phyloP scores from a whole-genome alignment of 2,329 filamentous ascomycete genomes.

The Mycogone perniciosa region DNA sequence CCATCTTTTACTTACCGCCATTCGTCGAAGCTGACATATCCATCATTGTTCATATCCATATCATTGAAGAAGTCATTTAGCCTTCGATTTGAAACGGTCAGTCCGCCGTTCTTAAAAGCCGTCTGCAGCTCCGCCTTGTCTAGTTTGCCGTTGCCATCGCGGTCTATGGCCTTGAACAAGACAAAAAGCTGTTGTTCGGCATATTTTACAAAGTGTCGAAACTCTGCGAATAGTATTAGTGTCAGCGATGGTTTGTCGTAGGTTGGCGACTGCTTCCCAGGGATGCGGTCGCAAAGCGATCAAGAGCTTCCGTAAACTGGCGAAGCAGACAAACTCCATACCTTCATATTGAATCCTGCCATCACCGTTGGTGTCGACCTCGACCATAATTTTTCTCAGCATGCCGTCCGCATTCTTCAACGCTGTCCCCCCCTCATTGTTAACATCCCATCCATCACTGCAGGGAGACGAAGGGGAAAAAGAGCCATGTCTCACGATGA shows the following conservation, averaged over 20 bases:
- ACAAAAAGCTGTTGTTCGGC: slow-evolving; percentile 77
- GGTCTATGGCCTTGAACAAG: slow-evolving; percentile 83
- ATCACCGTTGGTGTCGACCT: slow-evolving; percentile 81
- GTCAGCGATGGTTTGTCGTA: slow-evolving; percentile 1
- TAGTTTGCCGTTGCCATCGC: slow-evolving; percentile 75
- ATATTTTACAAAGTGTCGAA: slow-evolving; percentile 77
- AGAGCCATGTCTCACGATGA: slow-evolving; percentile 59
- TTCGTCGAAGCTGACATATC: slow-evolving; percentile 83
- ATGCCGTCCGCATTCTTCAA: slow-evolving; percentile 89
- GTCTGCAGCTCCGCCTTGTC: slow-evolving; percentile 76
- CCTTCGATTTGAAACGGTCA: slow-evolving; percentile 70
- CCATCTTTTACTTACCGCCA: slow-evolving; percentile 70
- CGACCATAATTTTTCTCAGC: slow-evolving; percentile 70
- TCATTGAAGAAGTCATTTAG: slow-evolving; percentile 82
- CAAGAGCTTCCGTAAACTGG: too few species aligned
- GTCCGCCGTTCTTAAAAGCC: slow-evolving; percentile 72
- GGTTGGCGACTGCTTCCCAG: background rate
- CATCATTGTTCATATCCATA: slow-evolving; percentile 85
- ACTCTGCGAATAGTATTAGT: slow-evolving; percentile 54
- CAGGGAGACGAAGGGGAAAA: background rate
- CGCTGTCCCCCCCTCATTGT: slow-evolving; percentile 30
- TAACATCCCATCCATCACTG: background rate
- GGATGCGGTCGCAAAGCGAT: background rate
- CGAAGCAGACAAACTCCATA: slow-evolving; percentile 32
- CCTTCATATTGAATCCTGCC: slow-evolving; percentile 87